Evolutionary conservation across 75 land plant genomes (phyloP).

Genomic region (Azolla pinnata): DNA sequence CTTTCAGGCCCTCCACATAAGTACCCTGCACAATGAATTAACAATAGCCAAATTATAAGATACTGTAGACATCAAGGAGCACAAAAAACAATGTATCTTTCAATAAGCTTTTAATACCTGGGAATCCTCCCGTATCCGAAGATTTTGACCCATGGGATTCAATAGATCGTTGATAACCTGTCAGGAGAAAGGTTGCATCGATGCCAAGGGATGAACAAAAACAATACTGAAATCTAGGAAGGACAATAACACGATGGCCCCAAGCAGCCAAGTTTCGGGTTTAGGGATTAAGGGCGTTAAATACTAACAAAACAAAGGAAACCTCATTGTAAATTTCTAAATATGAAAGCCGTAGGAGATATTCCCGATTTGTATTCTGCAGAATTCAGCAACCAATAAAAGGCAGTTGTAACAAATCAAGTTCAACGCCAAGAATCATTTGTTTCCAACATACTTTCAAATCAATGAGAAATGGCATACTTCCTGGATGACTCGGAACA

Average conservation of each 20-base stretch:
- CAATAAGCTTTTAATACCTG: conserved; percentile 33
- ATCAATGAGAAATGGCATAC: too few species aligned
- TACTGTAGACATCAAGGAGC: too few species aligned
- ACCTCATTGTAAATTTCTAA: conserved; percentile 61
- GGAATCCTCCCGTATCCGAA: conserved; percentile 62
- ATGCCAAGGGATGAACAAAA: background rate
- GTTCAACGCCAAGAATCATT: too few species aligned
- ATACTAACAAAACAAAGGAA: too few species aligned
- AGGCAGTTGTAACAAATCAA: too few species aligned
- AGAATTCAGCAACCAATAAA: background rate
- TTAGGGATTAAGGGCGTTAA: too few species aligned
- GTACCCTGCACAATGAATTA: conserved; percentile 59
- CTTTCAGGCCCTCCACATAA: conserved; percentile 97
- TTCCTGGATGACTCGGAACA: conserved; percentile 43
- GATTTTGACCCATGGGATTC: conserved; percentile 70
- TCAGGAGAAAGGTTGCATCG: background rate
- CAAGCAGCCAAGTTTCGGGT: too few species aligned
- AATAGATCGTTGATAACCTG: conserved; percentile 85
- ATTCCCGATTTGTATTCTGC: conserved; percentile 46
- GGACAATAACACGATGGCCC: too few species aligned
- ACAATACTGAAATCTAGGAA: too few species aligned
- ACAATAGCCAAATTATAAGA: too few species aligned
- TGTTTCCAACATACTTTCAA: too few species aligned
- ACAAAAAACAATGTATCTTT: background rate
- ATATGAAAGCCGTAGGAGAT: conserved; percentile 50